A percentile compares a stretch with the other conserved stretches of the same genome.
phyloP scores from a whole-genome alignment of 176 grass and related monocot species.

The Saccharum officinarum region DNA sequence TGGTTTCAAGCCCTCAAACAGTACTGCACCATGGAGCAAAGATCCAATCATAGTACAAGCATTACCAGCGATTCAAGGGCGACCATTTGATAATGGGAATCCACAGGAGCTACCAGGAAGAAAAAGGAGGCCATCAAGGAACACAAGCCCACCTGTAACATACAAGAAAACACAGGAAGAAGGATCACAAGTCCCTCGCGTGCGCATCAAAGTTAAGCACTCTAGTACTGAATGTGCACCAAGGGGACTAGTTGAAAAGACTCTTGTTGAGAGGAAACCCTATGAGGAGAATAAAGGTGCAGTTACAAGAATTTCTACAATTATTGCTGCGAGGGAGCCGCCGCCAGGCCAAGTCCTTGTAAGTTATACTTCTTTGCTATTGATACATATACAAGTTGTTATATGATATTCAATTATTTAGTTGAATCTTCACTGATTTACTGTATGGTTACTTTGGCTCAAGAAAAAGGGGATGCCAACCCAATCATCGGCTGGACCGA shows the following conservation, averaged over 20 bases:
- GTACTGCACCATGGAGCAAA: not conserved
- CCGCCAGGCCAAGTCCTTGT: constrained; percentile 26
- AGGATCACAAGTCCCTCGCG: not conserved
- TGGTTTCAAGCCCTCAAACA: not conserved
- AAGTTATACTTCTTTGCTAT: constrained; percentile 26
- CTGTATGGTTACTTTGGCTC: not conserved
- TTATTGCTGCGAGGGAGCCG: constrained; percentile 25
- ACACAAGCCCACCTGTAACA: not conserved
- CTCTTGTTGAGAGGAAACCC: not conserved
- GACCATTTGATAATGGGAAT: not conserved
- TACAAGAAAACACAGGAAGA: not conserved
- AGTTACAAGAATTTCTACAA: constrained; percentile 25
- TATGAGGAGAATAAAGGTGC: not conserved
- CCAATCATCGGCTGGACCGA: constrained; percentile 16
- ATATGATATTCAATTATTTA: not conserved
- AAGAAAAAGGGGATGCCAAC: constrained; percentile 20
- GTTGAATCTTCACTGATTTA: constrained; percentile 4
- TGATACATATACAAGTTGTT: not conserved
- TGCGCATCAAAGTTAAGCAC: not conserved
- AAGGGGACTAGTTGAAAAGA: not conserved
- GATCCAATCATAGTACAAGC: not conserved
- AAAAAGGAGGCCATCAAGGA: not conserved
- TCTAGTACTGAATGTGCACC: not conserved
- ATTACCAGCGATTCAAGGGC: not conserved
- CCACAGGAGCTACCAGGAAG: not conserved